phyloP scores from a whole-genome alignment of 2,329 filamentous ascomycete genomes.

The Xylaria sp. region DNA sequence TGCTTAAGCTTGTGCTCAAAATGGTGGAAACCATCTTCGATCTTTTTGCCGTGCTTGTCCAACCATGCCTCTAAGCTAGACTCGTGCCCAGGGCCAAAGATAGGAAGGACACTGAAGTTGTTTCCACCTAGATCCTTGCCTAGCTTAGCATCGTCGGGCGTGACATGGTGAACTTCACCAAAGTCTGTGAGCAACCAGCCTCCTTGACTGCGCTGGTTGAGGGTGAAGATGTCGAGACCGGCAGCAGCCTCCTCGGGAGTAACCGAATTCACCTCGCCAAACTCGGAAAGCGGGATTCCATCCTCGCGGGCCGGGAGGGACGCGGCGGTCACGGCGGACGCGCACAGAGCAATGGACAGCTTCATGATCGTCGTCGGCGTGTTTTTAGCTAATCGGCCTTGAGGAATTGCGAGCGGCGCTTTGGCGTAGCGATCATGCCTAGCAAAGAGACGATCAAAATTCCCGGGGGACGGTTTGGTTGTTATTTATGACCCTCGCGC shows the following conservation, averaged over 20 bases:
- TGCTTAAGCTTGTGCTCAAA: slow-evolving; percentile 6
- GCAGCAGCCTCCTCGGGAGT: slow-evolving; percentile 34
- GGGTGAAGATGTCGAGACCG: slow-evolving; percentile 28
- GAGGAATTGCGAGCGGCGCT: slow-evolving; percentile 27
- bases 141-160: slow-evolving; percentile 37
- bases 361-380: slow-evolving; percentile 44
- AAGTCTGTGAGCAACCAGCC: slow-evolving; percentile 43
- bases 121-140: slow-evolving; percentile 43
- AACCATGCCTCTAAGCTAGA: slow-evolving; percentile 27
- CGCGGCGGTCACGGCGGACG: slow-evolving; percentile 44
- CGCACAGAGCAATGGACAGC: slow-evolving; percentile 43
- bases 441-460: slow-evolving; percentile 32
- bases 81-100: slow-evolving; percentile 41
- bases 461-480: slow-evolving; percentile 21
- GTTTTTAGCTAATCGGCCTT: slow-evolving; percentile 15
- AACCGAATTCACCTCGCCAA: slow-evolving; percentile 35
- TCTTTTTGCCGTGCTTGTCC: slow-evolving; percentile 14
- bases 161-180: slow-evolving; percentile 41
- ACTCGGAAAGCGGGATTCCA: slow-evolving; percentile 35
- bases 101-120: slow-evolving; percentile 45
- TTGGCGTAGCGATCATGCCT: slow-evolving; percentile 31
- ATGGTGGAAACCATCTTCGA: background rate
- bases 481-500: slow-evolving; percentile 35
- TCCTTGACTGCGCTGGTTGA: slow-evolving; percentile 21
- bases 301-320: slow-evolving; percentile 39